Conservation (phyloP, 2,329 filamentous ascomycete species). For the Cercospora sesami region DNA sequence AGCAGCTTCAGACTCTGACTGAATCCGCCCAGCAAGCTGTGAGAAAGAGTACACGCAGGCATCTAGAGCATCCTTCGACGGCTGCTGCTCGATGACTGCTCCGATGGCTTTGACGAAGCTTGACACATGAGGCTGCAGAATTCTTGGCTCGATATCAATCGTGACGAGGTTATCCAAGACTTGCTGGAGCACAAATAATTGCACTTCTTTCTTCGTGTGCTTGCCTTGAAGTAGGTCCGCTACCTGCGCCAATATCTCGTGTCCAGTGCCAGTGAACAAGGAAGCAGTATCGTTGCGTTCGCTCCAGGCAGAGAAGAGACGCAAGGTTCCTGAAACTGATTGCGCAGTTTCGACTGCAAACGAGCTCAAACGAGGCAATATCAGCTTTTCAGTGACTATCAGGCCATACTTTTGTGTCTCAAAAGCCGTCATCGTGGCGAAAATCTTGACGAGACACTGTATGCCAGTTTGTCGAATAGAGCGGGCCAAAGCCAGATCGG, state of each 20-base stretch:
- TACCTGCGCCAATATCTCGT: slow-evolving; percentile 64
- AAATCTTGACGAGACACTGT: slow-evolving; percentile 78
- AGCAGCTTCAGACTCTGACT: slow-evolving; percentile 67
- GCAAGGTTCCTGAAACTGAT: slow-evolving; percentile 78
- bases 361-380: slow-evolving; percentile 74
- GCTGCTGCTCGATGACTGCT: slow-evolving; percentile 56
- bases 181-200: slow-evolving; percentile 71
- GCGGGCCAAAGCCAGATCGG: slow-evolving; percentile 60
- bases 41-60: slow-evolving; percentile 77
- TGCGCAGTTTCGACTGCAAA: slow-evolving; percentile 85
- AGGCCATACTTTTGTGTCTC: slow-evolving; percentile 72
- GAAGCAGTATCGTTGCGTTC: slow-evolving; percentile 63
- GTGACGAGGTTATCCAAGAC: slow-evolving; percentile 71
- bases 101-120: slow-evolving; percentile 60
- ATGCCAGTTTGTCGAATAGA: slow-evolving; percentile 70
- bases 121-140: slow-evolving; percentile 67
- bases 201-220: slow-evolving; percentile 83
- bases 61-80: slow-evolving; percentile 73
- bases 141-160: slow-evolving; percentile 55
- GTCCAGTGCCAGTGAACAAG: slow-evolving; percentile 66
- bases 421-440: slow-evolving; percentile 68
- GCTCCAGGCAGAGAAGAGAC: slow-evolving; percentile 80
- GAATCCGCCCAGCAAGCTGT: slow-evolving; percentile 69
- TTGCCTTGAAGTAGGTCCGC: slow-evolving; percentile 69
- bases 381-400: slow-evolving; percentile 69